Base-by-base conservation (phyloP, 78 protist species). In the Blattamonas nauphoetae region DNA sequence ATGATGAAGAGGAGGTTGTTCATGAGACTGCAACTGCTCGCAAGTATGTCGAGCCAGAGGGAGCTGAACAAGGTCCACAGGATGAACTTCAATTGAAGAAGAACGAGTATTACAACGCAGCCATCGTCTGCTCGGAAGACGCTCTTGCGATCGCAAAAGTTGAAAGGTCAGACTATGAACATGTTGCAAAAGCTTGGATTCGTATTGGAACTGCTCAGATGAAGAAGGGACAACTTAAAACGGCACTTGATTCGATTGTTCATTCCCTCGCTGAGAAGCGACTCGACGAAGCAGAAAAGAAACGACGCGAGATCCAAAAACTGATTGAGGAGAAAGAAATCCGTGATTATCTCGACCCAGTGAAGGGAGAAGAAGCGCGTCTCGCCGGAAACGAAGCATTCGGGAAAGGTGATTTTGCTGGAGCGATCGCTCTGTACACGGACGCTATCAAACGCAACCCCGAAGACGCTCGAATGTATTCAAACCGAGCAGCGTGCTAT, bases 401-500 rank as follows among this genome's bases (percentile, higher is more conserved):
- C 88, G 44, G 55, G 45, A 41, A 29, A 41, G 43, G 84, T 36
- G 45, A 64, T 11, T 90, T 85, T 41, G 87, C 0, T 35, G 83
- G 6, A 11, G 83, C 83, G 42, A 21, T 79, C 32, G 41, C 33
- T 4, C 42, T 5, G 32, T 79, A 79, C 83, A 79, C 83, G 41
- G 83, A 79, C 43, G 83, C 83, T 36, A 6, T 79, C 43, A 21
- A 6, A 5, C 33, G 83, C 45, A 79, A 79, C 83, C 83, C 83
- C 45, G 41, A 79, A 11, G 83, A 79, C 6, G 43, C 41, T 6
- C 83, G 83, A 4, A 21, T 36, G 43, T 79, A 36, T 6, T 79
- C 83, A 11, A 90, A 90, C 85, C 46, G 90, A 11, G 92, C 89
- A 0, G 89, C 90, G 41, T 35, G 80, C 81, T 79, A 11, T n/a